Conservation (phyloP, 768 basidiomycete species). For the Amanita molliuscula region DNA sequence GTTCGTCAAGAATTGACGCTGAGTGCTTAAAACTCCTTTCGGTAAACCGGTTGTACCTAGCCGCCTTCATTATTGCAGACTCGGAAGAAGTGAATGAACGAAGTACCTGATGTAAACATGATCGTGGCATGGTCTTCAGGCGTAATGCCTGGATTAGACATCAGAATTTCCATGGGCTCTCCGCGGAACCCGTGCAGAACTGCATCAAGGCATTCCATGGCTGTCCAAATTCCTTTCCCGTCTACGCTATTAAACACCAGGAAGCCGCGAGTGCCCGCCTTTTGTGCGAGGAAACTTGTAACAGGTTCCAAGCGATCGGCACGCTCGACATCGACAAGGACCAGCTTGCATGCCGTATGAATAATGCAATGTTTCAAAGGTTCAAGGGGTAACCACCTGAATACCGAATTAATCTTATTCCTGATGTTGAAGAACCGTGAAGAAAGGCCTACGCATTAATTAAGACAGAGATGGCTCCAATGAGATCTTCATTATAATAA, state of each 20-base stretch:
- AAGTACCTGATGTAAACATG: slow-evolving; percentile 42
- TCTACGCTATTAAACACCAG: slow-evolving; percentile 31
- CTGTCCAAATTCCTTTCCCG: slow-evolving; percentile 31
- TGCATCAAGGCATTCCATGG: slow-evolving; percentile 28
- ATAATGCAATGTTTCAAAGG: slow-evolving; percentile 34
- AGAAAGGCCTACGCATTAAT: slow-evolving; percentile 31
- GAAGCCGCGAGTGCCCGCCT: slow-evolving; percentile 23
- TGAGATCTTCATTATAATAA: slow-evolving; percentile 18
- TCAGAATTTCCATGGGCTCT: slow-evolving; percentile 18
- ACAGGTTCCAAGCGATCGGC: slow-evolving; percentile 24
- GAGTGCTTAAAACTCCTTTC: slow-evolving; percentile 44
- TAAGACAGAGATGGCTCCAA: slow-evolving; percentile 39
- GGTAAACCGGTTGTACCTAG: slow-evolving; percentile 16
- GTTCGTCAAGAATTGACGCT: slow-evolving; percentile 39
- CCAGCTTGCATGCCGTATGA: slow-evolving; percentile 29
- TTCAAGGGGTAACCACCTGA: slow-evolving; percentile 30
- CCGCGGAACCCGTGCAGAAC: slow-evolving; percentile 23
- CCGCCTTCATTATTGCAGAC: not conserved
- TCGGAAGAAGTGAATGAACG: slow-evolving; percentile 7
- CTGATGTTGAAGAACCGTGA: not conserved
- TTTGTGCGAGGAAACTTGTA: slow-evolving; percentile 16
- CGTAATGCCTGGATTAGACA: slow-evolving; percentile 20
- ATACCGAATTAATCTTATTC: slow-evolving; percentile 1
- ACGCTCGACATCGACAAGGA: slow-evolving; percentile 38
- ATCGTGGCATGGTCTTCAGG: slow-evolving; percentile 43